A percentile compares a stretch with the other conserved stretches of the same genome.
Evolutionary conservation across 2,329 filamentous ascomycete genomes (phyloP).

Genomic region (Xylariaceae sp.): DNA sequence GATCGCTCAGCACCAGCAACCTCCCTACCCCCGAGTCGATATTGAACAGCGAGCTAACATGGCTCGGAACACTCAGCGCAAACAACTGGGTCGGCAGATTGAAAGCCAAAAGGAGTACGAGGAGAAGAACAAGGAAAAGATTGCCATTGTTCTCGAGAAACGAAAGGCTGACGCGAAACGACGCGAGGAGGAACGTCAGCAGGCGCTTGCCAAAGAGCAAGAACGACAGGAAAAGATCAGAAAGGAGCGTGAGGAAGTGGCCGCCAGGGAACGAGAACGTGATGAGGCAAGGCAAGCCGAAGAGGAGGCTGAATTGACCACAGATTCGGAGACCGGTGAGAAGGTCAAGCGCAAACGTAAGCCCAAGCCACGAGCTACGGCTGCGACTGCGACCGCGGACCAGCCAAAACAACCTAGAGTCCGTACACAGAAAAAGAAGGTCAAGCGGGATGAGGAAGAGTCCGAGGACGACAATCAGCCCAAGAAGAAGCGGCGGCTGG

Average conservation of each 20-base stretch:
- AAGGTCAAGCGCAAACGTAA: constrained; percentile 74
- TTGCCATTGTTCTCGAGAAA: constrained; percentile 71
- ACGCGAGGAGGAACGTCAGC: constrained; percentile 70
- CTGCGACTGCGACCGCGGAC: constrained; percentile 23
- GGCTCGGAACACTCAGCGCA: constrained; percentile 90
- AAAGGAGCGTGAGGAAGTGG: constrained; percentile 79
- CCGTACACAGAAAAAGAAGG: constrained; percentile 55
- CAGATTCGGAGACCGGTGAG: constrained; percentile 76
- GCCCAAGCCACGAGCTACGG: constrained; percentile 34
- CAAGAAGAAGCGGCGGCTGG: constrained; percentile 57
- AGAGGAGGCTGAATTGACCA: constrained; percentile 78
- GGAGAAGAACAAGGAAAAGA: constrained; percentile 82
- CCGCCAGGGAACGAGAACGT: constrained; percentile 66
- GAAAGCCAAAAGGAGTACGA: constrained; percentile 87
- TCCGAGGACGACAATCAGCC: constrained; percentile 48
- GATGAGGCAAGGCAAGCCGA: constrained; percentile 62
- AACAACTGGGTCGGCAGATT: constrained; percentile 80
- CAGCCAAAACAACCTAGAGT: constrained; percentile 36
- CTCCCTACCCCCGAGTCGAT: constrained; percentile 85
- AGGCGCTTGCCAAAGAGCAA: constrained; percentile 61
- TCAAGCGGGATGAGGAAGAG: constrained; percentile 42
- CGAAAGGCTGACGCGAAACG: constrained; percentile 74
- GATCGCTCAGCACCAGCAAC: constrained; percentile 56
- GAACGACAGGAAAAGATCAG: constrained; percentile 75
- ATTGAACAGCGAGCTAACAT: constrained; percentile 95